Base-by-base conservation (phyloP, 2,329 filamentous ascomycete genomes). In the Penicillium verrucosum region DNA sequence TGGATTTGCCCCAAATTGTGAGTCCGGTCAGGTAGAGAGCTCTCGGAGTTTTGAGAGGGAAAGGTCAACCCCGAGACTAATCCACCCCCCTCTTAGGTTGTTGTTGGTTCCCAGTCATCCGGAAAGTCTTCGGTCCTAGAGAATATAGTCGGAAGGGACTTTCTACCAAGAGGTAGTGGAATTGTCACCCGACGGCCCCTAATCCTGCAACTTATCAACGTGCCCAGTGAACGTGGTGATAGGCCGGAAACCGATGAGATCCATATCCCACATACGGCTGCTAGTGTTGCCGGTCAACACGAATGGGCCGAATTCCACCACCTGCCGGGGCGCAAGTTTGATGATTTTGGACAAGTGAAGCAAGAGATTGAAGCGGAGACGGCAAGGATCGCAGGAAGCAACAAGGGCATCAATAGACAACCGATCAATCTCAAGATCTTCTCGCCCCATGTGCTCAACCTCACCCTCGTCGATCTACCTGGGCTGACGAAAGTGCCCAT, bases 381-480 rank as follows among this genome's bases (percentile, higher is more conserved):
- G 21, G 86, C 91, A 57, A 87, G 94, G 68, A 96, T 99, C 79
- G 90, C 89, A 57, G 94, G 94, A 68, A 95, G 85, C 78, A 99
- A 99, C 80, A 97, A 97, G 78, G 94, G 94, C 69, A 99, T 99
- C 80, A 97, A 96, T 75, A 84, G 94, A 62, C 90, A 96, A 73
- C 92, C 94, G 58, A 99, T 99, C 75, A 97, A 99, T 77, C 84
- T 99, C 65, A 97, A 97, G 75, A 94, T 99, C 62, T 99, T 96
- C 80, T 97, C 94, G 44, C 92, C 94, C 25, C 89, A 97, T 74
- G 94, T 99, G 58, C 84, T 99, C 59, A 99, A 95, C 77, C 81
- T 99, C 77, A 99, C 94, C 2, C 81, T 99, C 68, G 94, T 99
- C 59, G 94, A 99, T 81, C 78, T 99, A 70, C 94, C 94, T 4